These are phyloP conservation scores for Yarrowia hollandica DNA, from an alignment of 805 yeast species.

Conservation along the genomic window DNA sequence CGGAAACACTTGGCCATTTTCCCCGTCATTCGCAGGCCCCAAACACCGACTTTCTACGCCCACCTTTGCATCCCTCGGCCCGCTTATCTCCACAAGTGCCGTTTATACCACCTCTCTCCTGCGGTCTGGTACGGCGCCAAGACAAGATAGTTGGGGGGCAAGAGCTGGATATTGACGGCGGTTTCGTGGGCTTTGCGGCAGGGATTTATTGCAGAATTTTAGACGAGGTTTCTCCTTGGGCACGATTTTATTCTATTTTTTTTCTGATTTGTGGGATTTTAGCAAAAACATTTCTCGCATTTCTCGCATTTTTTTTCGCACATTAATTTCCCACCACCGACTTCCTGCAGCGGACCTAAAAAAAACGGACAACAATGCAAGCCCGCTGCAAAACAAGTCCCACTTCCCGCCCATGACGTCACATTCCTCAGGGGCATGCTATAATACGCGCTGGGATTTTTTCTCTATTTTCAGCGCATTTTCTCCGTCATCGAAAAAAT, in stretches of 20 bases:
- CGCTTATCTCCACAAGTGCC: constrained; percentile 18
- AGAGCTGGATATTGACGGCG: not conserved
- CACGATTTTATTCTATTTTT: not conserved
- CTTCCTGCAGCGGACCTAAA: no score
- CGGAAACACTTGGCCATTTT: not conserved
- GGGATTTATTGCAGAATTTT: no score
- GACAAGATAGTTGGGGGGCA: not conserved
- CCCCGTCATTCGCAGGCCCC: no score
- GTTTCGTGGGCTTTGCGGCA: no score
- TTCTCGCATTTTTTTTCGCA: not conserved
- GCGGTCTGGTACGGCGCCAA: constrained; percentile 16
- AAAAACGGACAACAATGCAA: not conserved
- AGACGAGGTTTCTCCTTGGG: no score
- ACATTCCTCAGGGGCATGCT: not conserved
- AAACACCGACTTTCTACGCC: not conserved
- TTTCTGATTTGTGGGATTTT: no score
- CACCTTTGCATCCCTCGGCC: not conserved
- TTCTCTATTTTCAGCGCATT: no score
- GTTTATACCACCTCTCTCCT: constrained; percentile 14
- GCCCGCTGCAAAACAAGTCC: not conserved
- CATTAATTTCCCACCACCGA: no score
- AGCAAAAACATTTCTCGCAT: not conserved
- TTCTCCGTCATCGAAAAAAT: no score
- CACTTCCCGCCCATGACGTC: not conserved
- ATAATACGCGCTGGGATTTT: not conserved